Base-by-base conservation (phyloP, 129 eudicot genomes). In the Gnaphalium uliginosum region DNA sequence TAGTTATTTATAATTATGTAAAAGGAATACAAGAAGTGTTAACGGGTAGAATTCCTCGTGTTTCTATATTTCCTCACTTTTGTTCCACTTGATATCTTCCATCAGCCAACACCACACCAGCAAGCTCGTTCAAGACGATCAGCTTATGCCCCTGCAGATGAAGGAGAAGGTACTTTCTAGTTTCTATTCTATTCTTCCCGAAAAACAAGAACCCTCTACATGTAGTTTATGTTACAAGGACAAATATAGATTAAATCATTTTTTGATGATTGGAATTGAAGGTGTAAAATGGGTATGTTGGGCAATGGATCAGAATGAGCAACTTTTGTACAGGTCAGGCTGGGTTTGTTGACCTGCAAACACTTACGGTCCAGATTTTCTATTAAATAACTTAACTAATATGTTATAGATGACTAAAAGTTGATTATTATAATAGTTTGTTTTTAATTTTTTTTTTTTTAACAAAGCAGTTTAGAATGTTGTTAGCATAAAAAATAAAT, bases 91-190 rank as follows among this genome's bases (percentile, higher is more conserved):
- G 48, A 51, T 72, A 17, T 27, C 21, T 79, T 78, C 62, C 51
- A 29, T 70, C 81, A 92, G 98, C 98, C 96, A 8, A 85, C 98
- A 11, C 94, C 87, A 73, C 96, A 92, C 79, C 88, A 89, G 64
- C 94, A 87, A 78, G 82, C 59, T 30, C 96, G 91, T 46, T 81
- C 90, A 58, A 83, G 96, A 68, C 87, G 92, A 66, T 89, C 96
- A 54, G 75, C 84, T 24, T 89, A 86, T 68, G 92, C 94, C 58
- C 94, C 86, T 68, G 73, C 89, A 25, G 89, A 86, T 39, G 93
- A 78, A 75, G 86, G 84, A 60, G 92, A 92, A 87, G 92, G 96
- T 89, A 83, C 21, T 69, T 32, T 18, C 27, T 19, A 39, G 18
- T 69, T 32, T 18, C 58, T 54, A 32, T n/a, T 22, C 17, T 14